A percentile compares a stretch with the other conserved stretches of the same genome.
Conservation (phyloP, 371 early-diverging fungal species). For the Coelomomyces lativittatus region DNA sequence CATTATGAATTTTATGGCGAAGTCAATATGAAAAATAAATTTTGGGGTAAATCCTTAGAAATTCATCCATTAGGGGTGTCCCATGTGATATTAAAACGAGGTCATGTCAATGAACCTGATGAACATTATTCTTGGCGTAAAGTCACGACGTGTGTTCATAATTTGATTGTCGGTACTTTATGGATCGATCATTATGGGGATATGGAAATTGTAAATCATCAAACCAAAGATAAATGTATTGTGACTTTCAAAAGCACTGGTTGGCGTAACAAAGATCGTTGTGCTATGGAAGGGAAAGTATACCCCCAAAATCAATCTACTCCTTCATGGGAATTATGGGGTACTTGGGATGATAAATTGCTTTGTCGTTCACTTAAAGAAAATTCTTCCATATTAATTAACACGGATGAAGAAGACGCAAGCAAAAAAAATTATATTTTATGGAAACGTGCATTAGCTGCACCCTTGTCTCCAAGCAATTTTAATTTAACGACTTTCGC, state of each 20-base stretch:
- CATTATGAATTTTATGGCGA: conserved; percentile 59
- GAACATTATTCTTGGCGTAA: conserved; percentile 68
- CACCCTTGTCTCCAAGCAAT: not conserved
- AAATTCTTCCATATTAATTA: no score
- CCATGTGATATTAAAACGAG: conserved; percentile 42
- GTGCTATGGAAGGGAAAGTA: conserved; percentile 48
- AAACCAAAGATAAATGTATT: conserved; percentile 46
- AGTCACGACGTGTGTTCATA: conserved; percentile 60
- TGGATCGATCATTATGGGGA: conserved; percentile 68
- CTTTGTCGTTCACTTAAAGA: conserved; percentile 5
- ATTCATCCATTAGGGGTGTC: conserved; percentile 54
- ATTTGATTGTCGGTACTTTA: conserved; percentile 60
- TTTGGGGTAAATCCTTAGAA: conserved; percentile 63
- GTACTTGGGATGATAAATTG: conserved; percentile 51
- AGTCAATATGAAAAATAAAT: conserved; percentile 54
- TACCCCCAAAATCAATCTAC: conserved; percentile 25
- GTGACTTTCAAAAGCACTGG: conserved; percentile 53
- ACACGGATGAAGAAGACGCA: not conserved
- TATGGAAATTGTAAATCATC: conserved; percentile 51
- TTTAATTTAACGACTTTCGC: conserved; percentile 61
- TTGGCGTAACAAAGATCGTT: conserved; percentile 38
- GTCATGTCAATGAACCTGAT: conserved; percentile 4
- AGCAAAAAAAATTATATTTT: not conserved
- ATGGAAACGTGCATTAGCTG: no score
- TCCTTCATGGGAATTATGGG: conserved; percentile 43